These are phyloP conservation scores for Trichoderma breve DNA, from an alignment of 2,329 filamentous ascomycete species.

Conservation along the genomic window DNA sequence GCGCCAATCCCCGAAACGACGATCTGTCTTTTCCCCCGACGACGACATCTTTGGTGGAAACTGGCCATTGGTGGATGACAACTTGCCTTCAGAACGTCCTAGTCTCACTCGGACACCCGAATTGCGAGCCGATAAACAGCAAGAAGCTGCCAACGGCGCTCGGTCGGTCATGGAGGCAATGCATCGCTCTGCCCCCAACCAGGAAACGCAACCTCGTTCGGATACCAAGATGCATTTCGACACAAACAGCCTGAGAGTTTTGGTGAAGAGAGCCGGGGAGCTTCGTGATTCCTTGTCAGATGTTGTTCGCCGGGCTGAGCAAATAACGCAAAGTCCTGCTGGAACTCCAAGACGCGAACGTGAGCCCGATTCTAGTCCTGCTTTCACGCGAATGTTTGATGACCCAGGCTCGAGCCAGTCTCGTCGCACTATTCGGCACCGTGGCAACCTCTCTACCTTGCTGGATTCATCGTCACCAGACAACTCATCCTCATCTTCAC, in stretches of 20 bases:
- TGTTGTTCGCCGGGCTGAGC: constrained; percentile 57
- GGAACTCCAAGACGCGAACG: constrained; percentile 48
- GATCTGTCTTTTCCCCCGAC: constrained; percentile 63
- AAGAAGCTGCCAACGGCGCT: constrained; percentile 46
- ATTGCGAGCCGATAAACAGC: constrained; percentile 30
- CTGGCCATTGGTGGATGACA: constrained; percentile 44
- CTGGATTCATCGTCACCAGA: constrained; percentile 51
- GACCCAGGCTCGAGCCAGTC: constrained; percentile 58
- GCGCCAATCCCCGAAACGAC: constrained; percentile 50
- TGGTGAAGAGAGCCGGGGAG: constrained; percentile 61
- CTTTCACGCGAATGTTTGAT: constrained; percentile 65
- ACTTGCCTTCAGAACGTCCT: constrained; percentile 35
- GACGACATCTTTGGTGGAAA: constrained; percentile 63
- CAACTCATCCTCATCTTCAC: constrained; percentile 52
- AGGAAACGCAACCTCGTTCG: constrained; percentile 29
- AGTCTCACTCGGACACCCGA: constrained; percentile 42
- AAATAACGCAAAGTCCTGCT: constrained; percentile 55
- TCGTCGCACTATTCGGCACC: constrained; percentile 50
- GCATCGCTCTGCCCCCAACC: constrained; percentile 51
- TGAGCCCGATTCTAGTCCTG: constrained; percentile 58
- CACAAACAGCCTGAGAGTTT: constrained; percentile 64
- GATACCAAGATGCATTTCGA: constrained; percentile 61
- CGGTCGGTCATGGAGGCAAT: constrained; percentile 64
- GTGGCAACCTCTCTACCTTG: constrained; percentile 51
- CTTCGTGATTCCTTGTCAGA: constrained; percentile 60